phyloP scores from a whole-genome alignment of 495 filamentous ascomycete genomes.

The Hypoxylon perforatum region DNA sequence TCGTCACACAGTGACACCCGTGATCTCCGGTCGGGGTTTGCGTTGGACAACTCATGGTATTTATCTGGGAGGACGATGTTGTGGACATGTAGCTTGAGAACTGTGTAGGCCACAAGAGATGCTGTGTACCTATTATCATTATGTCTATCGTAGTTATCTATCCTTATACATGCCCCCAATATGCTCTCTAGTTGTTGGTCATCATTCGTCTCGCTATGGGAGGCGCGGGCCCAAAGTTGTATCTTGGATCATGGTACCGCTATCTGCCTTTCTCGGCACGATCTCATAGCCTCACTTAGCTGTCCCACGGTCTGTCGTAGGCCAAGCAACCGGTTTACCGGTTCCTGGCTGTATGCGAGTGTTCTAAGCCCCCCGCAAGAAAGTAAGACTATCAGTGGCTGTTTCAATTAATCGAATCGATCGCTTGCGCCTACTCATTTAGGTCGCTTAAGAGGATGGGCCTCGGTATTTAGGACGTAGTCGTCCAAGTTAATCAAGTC shows the following conservation, averaged over 20 bases:
- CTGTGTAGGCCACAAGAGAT: background rate
- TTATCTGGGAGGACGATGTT: too few species aligned
- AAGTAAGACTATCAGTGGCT: too few species aligned
- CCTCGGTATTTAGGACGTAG: constrained; percentile 73
- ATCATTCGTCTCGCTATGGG: constrained; percentile 20
- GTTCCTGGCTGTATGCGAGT: too few species aligned
- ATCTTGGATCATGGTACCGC: background rate
- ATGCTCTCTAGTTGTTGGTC: constrained; percentile 17
- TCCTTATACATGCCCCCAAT: constrained; percentile 7
- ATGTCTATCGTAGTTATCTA: constrained; percentile 28
- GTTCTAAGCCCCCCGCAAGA: too few species aligned
- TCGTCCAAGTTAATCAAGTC: constrained; percentile 70
- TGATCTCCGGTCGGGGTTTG: too few species aligned
- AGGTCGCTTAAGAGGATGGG: constrained; percentile 72
- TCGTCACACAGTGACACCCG: too few species aligned
- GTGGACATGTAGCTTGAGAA: too few species aligned
- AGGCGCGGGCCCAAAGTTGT: constrained; percentile 10
- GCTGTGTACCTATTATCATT: constrained; percentile 28
- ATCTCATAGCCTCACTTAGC: background rate
- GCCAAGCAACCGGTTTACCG: too few species aligned
- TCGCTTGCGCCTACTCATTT: too few species aligned
- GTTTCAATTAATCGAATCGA: too few species aligned
- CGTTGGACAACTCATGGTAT: too few species aligned
- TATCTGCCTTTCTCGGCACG: background rate
- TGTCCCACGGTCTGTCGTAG: too few species aligned